Evolutionary conservation across 148 eudicot genomes (phyloP), one percentile per base, ranked within the genome.

Genomic region (Camellia granthamiana): DNA sequence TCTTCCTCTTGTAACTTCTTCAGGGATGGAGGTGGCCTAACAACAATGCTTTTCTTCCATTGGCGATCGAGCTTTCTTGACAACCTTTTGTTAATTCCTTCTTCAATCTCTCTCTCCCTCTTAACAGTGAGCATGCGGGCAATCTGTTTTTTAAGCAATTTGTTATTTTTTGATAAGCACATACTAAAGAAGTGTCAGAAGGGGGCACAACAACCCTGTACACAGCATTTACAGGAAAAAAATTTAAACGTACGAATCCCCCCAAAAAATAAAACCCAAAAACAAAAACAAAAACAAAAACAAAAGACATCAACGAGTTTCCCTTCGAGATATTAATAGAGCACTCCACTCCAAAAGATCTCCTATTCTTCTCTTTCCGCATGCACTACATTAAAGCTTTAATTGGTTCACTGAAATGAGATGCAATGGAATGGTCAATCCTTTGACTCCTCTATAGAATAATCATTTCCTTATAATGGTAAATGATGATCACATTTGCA

Each of bases 61-160:
- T 91, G 83, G 56, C 82, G 80, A 76, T 95, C 96, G 6, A 91
- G 93, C 88, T 95, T 95, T 84, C 98, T 91, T 13, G 98, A 95
- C 78, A 87, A 42, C 87, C 98, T 93, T 84, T 90, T 93, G 81
- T 83, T 88, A 41, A 93, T 84, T 63, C 98, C 98, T 83, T 95
- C 90, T 56, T 89, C 97, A 16, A 95, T 59, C 88, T 95, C 98
- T 77, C 97, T 89, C 83, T 95, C 97, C 84, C 98, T 85, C 88
- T 84, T 93, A 0, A 95, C 93, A 12, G 97, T 95, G 4, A 93
- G 88, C 97, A 93, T 85, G 12, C 97, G 96, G 47, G 98, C 98
- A 80, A 95, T 82, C 98, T 95, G 73, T 67, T 78, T 73, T 44
- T 15, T 11, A 69, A 60, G 7, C 18, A 47, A 59, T 46, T 41